Base-by-base conservation (phyloP, 208 protist genomes). In the Phytomonas francai region DNA sequence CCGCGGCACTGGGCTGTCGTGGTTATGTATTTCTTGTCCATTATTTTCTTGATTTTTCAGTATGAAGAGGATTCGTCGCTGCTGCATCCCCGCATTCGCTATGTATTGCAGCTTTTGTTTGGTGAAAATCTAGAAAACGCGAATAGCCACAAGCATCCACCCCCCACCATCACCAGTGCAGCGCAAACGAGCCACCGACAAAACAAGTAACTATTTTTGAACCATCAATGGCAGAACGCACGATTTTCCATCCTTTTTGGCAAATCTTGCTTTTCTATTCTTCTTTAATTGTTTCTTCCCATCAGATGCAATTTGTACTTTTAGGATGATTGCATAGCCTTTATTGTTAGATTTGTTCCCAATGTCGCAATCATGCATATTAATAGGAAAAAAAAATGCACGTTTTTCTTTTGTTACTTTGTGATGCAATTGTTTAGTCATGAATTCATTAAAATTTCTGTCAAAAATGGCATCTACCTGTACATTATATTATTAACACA, bases 1-100 rank as follows among this genome's bases (percentile, higher is more conserved):
- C 87, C 87, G 11, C 79, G 80, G 25, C 87, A 89, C 70, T 80
- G 71, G 76, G 74, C 83, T 25, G 64, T 92, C n/a, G 82, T 89
- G 64, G 51, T 73, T 29, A 71, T 84, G n/a, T 95, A 95, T 78
- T 4, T 95, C 19, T 59, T 82, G 61, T 92, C 85, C 11, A 72
- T 91, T 57, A 76, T 70, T 25, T 92, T 85, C 76, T 65, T 95
- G 42, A 88, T 88, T 64, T 91, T 77, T 67, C 75, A 89, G 72
- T 93, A 89, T 70, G 89, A 92, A 62, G 80, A 89, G 66, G 84
- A 90, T 67, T 85, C 89, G 39, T 59, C 71, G 33, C 75, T 84
- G 49, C 66, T 93, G 45, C 77, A 91, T 69, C 61, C 73, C 11
- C 79, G 85, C 65, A 69, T 92, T n/a, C 77, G 78, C 56, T 68